phyloP scores from a whole-genome alignment of 2,329 filamentous ascomycete genomes.

The Teratosphaeria viscida region DNA sequence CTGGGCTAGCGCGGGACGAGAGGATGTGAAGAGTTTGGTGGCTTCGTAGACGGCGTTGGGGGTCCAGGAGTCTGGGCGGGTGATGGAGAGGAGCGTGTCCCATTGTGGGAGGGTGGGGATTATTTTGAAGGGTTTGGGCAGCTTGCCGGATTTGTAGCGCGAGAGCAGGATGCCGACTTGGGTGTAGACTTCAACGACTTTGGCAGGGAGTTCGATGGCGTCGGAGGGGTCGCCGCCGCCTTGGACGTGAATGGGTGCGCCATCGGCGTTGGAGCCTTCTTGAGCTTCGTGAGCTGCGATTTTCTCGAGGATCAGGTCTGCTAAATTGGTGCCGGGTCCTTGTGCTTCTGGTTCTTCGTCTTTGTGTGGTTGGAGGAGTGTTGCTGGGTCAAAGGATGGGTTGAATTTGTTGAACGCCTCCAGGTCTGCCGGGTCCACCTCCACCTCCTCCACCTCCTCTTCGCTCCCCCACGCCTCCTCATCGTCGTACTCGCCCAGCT shows the following conservation, averaged over 20 bases:
- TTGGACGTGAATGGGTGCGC: slow-evolving; percentile 45
- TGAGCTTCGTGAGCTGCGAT: slow-evolving; percentile 83
- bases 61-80: slow-evolving; percentile 68
- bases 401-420: slow-evolving; percentile 88
- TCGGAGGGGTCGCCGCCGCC: slow-evolving; percentile 56
- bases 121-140: slow-evolving; percentile 97
- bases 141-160: slow-evolving; percentile 88
- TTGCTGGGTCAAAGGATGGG: slow-evolving; percentile 61
- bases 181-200: slow-evolving; percentile 87
- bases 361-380: slow-evolving; percentile 54
- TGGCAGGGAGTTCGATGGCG: slow-evolving; percentile 74
- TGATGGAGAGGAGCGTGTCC: slow-evolving; percentile 78
- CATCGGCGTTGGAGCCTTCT: slow-evolving; percentile 41
- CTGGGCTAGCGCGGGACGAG: slow-evolving; percentile 68
- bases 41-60: slow-evolving; percentile 78
- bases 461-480: slow-evolving; percentile 64
- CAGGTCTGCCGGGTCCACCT: slow-evolving; percentile 80
- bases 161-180: slow-evolving; percentile 86
- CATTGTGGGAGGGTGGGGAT: slow-evolving; percentile 85
- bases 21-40: slow-evolving; percentile 83
- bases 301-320: slow-evolving; percentile 86
- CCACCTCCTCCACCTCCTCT: slow-evolving; percentile 54
- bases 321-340: slow-evolving; percentile 59
- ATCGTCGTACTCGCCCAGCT: slow-evolving; percentile 42
- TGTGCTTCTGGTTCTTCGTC: slow-evolving; percentile 25